These are phyloP conservation scores for Termitomyces bulborhizus DNA, from an alignment of 768 basidiomycete species.

Conservation along the genomic window DNA sequence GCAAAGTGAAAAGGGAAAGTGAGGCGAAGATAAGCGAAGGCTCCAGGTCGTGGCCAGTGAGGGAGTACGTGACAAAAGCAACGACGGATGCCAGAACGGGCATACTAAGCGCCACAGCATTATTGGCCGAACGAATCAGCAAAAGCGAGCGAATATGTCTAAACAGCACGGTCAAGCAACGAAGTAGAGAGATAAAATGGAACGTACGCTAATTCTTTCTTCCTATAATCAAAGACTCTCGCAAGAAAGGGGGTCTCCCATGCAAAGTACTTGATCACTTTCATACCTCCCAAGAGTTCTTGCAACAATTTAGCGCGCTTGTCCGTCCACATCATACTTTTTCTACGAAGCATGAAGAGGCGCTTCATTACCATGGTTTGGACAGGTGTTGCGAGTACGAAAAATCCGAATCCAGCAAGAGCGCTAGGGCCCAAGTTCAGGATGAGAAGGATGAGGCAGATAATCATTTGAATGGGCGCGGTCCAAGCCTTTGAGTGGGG, in stretches of 20 bases:
- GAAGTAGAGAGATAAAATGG: neutral
- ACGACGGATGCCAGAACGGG: slow-evolving; percentile 77
- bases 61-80: slow-evolving; percentile 71
- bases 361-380: slow-evolving; percentile 72
- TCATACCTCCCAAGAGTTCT: slow-evolving; percentile 85
- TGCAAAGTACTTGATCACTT: slow-evolving; percentile 88
- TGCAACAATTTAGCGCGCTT: slow-evolving; percentile 85
- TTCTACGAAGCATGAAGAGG: slow-evolving; percentile 61
- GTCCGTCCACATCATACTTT: slow-evolving; percentile 86
- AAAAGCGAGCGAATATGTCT: slow-evolving; percentile 66
- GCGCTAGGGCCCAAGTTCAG: slow-evolving; percentile 65
- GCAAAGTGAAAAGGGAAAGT: slow-evolving; percentile 77
- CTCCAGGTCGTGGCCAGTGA: slow-evolving; percentile 59
- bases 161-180: neutral
- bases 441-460: slow-evolving; percentile 72
- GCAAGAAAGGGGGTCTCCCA: slow-evolving; percentile 82
- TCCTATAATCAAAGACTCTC: slow-evolving; percentile 63
- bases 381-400: slow-evolving; percentile 65
- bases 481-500: slow-evolving; percentile 46
- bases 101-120: slow-evolving; percentile 63
- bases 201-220: slow-evolving; percentile 61
- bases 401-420: slow-evolving; percentile 48
- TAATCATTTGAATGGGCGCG: slow-evolving; percentile 67
- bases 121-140: slow-evolving; percentile 58
- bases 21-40: slow-evolving; percentile 80